These are phyloP conservation scores for Thelonectria olida DNA, from an alignment of 2,329 filamentous ascomycete genomes.

Conservation along the genomic window DNA sequence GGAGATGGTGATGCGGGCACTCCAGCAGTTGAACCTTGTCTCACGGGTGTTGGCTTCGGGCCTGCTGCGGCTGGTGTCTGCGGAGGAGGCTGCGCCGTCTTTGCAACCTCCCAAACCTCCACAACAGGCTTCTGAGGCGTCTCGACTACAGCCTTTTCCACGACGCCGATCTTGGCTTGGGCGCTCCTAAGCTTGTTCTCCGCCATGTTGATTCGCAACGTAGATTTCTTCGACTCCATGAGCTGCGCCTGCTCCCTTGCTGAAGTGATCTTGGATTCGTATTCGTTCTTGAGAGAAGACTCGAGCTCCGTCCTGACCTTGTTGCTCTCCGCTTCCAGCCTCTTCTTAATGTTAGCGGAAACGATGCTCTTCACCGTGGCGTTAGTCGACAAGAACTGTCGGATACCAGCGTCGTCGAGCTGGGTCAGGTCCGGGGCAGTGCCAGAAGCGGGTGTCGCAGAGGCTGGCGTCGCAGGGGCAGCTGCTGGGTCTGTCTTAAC, in stretches of 20 bases:
- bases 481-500: conserved; percentile 48
- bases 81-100: conserved; percentile 54
- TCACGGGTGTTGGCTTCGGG: conserved; percentile 36
- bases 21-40: conserved; percentile 33
- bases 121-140: conserved; percentile 84
- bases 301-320: conserved; percentile 65
- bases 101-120: conserved; percentile 88
- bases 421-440: conserved; percentile 54
- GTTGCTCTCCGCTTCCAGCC: conserved; percentile 72
- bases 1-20: conserved; percentile 35
- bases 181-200: conserved; percentile 73
- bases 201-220: conserved; percentile 80
- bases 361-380: conserved; percentile 67
- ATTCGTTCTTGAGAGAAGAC: conserved; percentile 59
- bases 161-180: conserved; percentile 77
- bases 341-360: conserved; percentile 72
- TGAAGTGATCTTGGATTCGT: conserved; percentile 61
- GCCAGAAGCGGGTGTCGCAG: conserved; percentile 28
- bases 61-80: conserved; percentile 30
- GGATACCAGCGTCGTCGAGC: conserved; percentile 64
- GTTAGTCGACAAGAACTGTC: conserved; percentile 66
- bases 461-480: conserved; percentile 48
- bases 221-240: conserved; percentile 78
- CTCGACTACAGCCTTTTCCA: conserved; percentile 83
- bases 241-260: conserved; percentile 72